These are phyloP conservation scores for Micromonas commoda DNA, from an alignment of 139 green algal species.

Conservation along the genomic window DNA sequence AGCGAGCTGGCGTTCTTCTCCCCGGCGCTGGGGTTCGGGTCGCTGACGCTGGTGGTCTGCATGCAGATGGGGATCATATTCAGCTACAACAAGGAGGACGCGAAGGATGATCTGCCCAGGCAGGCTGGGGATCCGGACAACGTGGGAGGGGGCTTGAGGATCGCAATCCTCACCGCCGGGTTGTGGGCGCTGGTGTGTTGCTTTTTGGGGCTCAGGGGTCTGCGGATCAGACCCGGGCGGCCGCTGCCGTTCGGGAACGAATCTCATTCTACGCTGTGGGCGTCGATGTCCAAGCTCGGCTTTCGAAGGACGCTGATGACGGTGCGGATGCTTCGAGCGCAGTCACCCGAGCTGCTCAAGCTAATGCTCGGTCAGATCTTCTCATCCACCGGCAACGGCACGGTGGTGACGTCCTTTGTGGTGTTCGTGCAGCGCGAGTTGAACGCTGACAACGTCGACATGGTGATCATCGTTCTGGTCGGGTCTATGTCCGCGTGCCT, in stretches of 20 bases:
- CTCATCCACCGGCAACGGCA: background rate
- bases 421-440: conserved; percentile 3
- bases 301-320: too few species aligned
- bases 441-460: background rate
- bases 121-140: background rate
- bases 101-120: background rate
- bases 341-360: background rate
- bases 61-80: background rate
- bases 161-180: background rate
- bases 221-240: too few species aligned
- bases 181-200: background rate
- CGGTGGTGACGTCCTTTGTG: background rate
- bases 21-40: background rate
- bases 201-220: too few species aligned
- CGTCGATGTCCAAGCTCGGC: too few species aligned
- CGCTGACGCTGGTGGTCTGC: background rate
- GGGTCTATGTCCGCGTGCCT: background rate
- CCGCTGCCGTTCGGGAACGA: too few species aligned
- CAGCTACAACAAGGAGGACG: background rate
- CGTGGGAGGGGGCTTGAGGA: background rate
- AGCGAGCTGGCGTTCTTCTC: background rate
- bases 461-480: conserved; percentile 1
- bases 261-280: too few species aligned
- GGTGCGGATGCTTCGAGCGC: background rate
- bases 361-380: background rate